Percentiles rank a stretch among this genome's conserved stretches.
Conservation (phyloP, 106 monocot genomes). For the Apostasia shenzhenica region DNA sequence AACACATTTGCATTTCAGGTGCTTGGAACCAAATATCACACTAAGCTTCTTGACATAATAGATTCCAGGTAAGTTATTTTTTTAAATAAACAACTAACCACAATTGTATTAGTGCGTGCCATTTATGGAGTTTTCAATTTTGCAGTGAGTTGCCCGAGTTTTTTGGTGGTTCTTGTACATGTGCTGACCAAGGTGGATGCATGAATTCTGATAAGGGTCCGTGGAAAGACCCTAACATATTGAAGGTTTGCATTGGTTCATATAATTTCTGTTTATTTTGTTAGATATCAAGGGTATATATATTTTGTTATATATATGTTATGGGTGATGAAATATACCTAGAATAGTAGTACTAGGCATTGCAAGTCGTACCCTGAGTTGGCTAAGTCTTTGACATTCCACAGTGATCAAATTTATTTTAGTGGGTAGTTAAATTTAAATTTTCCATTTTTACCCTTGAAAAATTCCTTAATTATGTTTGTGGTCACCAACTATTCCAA, state of each 20-base stretch:
- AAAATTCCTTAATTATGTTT: no score
- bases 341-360: no score
- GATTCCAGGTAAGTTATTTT: constrained; percentile 38
- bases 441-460: no score
- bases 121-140: constrained; percentile 2
- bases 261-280: neutral
- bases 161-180: constrained; percentile 87
- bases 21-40: constrained; percentile 65
- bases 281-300: no score
- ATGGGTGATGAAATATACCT: no score
- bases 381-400: no score
- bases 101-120: neutral
- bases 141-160: constrained; percentile 83
- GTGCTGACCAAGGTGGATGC: constrained; percentile 76
- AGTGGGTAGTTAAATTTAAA: no score
- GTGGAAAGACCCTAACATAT: constrained; percentile 73
- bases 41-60: constrained; percentile 60
- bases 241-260: constrained; percentile 41
- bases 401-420: no score
- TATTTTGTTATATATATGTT: no score
- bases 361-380: no score
- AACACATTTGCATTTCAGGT: constrained; percentile 24
- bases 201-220: constrained; percentile 81
- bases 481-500: no score
- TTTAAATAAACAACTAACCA: no score